These are phyloP conservation scores for Diaporthe sp. DNA, from an alignment of 2,329 filamentous ascomycete genomes.

Conservation along the genomic window DNA sequence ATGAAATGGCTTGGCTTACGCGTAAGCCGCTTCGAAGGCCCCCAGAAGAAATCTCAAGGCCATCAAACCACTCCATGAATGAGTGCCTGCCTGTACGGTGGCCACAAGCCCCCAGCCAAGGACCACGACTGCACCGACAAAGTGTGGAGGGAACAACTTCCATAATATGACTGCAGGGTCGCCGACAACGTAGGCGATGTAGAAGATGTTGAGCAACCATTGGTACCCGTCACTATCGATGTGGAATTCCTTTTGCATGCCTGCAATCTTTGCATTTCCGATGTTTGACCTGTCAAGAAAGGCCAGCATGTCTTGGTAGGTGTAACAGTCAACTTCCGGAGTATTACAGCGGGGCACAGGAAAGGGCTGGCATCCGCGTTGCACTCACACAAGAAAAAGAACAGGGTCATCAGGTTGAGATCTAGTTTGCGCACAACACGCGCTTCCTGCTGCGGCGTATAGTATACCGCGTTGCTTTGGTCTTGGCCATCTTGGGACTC, in stretches of 20 bases:
- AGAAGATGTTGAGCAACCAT: conserved; percentile 26
- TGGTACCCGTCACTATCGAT: conserved; percentile 2
- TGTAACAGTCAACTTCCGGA: background rate
- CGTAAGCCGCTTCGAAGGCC: conserved; percentile 27
- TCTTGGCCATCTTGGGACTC: background rate
- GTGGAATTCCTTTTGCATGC: background rate
- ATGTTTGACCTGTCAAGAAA: conserved; percentile 23
- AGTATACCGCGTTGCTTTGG: background rate
- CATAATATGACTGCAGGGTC: background rate
- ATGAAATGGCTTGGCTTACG: background rate
- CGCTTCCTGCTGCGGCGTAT: conserved; percentile 1
- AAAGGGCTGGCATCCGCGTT: too few relatives aligned
- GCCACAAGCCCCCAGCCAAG: conserved; percentile 11
- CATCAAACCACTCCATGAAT: conserved; percentile 22
- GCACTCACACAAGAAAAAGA: conserved; percentile 15
- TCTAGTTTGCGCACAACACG: conserved; percentile 19
- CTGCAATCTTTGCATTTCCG: conserved; percentile 21
- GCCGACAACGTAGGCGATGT: conserved; percentile 20
- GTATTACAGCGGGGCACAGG: background rate
- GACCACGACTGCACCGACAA: conserved; percentile 9
- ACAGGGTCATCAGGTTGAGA: conserved; percentile 18
- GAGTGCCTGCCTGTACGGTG: conserved; percentile 15
- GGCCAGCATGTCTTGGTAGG: conserved; percentile 12
- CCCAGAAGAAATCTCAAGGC: conserved; percentile 21
- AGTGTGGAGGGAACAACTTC: conserved; percentile 18